These are phyloP conservation scores for Tulasnella sp. DNA, from an alignment of 768 basidiomycete species.

Conservation along the genomic window DNA sequence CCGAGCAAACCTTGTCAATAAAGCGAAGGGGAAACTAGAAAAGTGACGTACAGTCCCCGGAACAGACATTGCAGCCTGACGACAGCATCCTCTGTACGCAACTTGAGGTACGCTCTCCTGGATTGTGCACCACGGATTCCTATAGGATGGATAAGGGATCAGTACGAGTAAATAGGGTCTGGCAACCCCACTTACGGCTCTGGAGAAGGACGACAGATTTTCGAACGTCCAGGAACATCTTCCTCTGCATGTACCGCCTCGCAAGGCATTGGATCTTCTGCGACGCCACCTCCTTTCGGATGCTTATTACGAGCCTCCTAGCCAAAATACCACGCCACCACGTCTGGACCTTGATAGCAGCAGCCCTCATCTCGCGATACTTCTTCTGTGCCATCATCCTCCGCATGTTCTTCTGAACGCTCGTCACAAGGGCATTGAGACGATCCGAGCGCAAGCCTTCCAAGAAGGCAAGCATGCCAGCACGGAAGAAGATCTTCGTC, in stretches of 20 bases:
- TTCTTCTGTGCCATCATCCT: conserved; percentile 70
- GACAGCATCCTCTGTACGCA: conserved; percentile 48
- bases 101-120: conserved; percentile 45
- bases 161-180: conserved; percentile 9
- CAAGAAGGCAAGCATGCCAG: conserved; percentile 93
- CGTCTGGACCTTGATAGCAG: conserved; percentile 79
- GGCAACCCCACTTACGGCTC: conserved; percentile 49
- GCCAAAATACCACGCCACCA: conserved; percentile 91
- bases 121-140: conserved; percentile 66
- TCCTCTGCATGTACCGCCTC: conserved; percentile 63
- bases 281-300: conserved; percentile 65
- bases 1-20: conserved; percentile 32
- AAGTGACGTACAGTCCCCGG: conserved; percentile 67
- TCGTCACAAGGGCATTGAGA: conserved; percentile 81
- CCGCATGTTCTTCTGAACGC: conserved; percentile 96
- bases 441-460: conserved; percentile 82
- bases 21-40: conserved; percentile 1
- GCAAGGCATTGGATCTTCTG: conserved; percentile 59
- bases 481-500: conserved; percentile 98
- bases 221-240: conserved; percentile 49
- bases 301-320: conserved; percentile 49
- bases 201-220: conserved; percentile 61
- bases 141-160: conserved; percentile 23
- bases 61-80: conserved; percentile 65
- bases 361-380: conserved; percentile 55